A percentile compares a stretch with the other conserved stretches of the same genome.
phyloP scores from a whole-genome alignment of 2,329 filamentous ascomycete genomes.

The Aureobasidium sp. region DNA sequence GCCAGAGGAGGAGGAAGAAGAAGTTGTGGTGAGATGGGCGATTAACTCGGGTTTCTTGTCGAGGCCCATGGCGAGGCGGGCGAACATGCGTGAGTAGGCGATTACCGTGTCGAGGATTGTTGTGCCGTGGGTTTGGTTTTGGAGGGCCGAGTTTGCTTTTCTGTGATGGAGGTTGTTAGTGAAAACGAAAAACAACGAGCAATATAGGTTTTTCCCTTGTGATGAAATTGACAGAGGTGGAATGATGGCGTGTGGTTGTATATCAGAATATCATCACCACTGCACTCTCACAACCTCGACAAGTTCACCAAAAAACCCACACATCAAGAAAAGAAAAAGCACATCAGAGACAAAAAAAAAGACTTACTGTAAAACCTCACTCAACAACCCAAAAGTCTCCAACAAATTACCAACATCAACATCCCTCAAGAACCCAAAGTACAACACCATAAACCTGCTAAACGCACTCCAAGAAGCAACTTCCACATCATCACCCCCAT shows the following conservation, averaged over 20 bases:
- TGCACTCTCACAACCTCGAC: too few relatives aligned
- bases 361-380: constrained; percentile 65
- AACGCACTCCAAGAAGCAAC: constrained; percentile 65
- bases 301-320: too few relatives aligned
- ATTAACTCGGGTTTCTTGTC: constrained; percentile 74
- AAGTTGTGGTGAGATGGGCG: constrained; percentile 44
- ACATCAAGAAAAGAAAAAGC: neutral
- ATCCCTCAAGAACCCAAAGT: constrained; percentile 72
- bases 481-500: constrained; percentile 51
- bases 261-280: too few relatives aligned
- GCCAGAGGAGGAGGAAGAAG: neutral
- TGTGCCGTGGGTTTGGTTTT: constrained; percentile 68
- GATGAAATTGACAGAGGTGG: too few relatives aligned
- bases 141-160: constrained; percentile 73
- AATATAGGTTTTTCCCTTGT: too few relatives aligned
- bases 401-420: constrained; percentile 68
- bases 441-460: constrained; percentile 69
- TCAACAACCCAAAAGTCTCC: constrained; percentile 66
- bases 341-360: neutral
- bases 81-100: constrained; percentile 69
- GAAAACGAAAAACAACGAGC: too few relatives aligned
- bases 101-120: constrained; percentile 79
- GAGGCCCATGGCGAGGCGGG: constrained; percentile 74
- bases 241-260: too few relatives aligned
- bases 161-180: constrained; percentile 34